Evolutionary conservation across 140 eudicot genomes (phyloP).

Genomic region (Oenanthe javanica): DNA sequence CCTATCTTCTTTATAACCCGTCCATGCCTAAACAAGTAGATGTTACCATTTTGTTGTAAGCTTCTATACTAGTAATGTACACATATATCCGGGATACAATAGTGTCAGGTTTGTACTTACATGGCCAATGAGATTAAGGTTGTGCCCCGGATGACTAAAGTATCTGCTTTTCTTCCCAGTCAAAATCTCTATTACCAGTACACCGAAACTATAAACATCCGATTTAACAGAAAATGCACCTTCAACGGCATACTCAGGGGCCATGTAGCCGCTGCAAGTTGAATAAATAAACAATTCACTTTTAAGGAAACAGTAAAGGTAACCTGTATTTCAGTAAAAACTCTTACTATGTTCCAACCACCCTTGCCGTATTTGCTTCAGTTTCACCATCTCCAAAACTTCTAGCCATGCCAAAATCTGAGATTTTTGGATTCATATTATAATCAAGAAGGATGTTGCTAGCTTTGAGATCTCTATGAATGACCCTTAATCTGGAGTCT

Average conservation of each 20-base stretch:
- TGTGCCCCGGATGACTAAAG: constrained; percentile 29
- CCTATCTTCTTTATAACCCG: constrained; percentile 8
- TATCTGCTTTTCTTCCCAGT: constrained; percentile 37
- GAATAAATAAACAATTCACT: neutral
- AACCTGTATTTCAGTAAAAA: neutral
- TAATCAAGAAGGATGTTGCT: constrained; percentile 35
- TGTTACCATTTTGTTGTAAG: neutral
- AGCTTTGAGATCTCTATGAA: constrained; percentile 44
- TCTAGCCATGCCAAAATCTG: constrained; percentile 52
- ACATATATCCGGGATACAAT: neutral
- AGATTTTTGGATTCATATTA: constrained; percentile 49
- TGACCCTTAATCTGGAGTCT: constrained; percentile 41
- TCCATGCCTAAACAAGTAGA: constrained; percentile 19
- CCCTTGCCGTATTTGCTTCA: constrained; percentile 33
- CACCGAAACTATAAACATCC: constrained; percentile 44
- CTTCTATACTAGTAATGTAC: neutral
- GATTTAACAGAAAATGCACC: constrained; percentile 38
- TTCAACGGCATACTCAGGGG: constrained; percentile 41
- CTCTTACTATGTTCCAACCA: constrained; percentile 47
- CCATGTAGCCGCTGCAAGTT: constrained; percentile 33
- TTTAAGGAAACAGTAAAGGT: neutral
- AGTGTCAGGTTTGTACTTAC: constrained; percentile 20
- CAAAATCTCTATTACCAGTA: constrained; percentile 30
- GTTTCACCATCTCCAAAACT: constrained; percentile 32
- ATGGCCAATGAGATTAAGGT: constrained; percentile 42